A percentile compares a stretch with the other conserved stretches of the same genome.
phyloP scores from a whole-genome alignment of 768 basidiomycete genomes.

The Amanita rubescens region DNA sequence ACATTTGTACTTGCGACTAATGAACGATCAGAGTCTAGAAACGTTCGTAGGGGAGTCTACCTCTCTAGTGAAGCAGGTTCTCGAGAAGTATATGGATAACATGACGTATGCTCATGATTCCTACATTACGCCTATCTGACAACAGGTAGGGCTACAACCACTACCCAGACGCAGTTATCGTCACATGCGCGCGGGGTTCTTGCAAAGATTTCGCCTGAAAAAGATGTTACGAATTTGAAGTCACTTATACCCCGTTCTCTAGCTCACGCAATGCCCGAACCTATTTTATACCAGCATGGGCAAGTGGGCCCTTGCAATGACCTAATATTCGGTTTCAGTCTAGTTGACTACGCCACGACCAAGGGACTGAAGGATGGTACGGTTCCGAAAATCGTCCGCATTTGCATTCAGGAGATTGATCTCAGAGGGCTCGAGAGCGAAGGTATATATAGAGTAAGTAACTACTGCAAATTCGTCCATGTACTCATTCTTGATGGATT shows the following conservation, averaged over 20 bases:
- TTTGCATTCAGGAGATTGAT: slow-evolving; percentile 82
- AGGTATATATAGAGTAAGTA: slow-evolving; percentile 67
- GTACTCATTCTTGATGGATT: slow-evolving; percentile 12
- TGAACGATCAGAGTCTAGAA: slow-evolving; percentile 58
- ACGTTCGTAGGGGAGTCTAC: slow-evolving; percentile 71
- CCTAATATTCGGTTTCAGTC: slow-evolving; percentile 81
- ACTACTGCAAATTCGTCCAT: neutral
- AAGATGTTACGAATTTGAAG: slow-evolving; percentile 55
- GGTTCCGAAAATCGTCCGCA: slow-evolving; percentile 70
- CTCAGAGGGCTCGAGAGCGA: slow-evolving; percentile 68
- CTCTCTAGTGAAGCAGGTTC: slow-evolving; percentile 48
- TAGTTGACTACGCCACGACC: slow-evolving; percentile 85
- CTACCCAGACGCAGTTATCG: slow-evolving; percentile 70
- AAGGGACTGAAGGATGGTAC: slow-evolving; percentile 66
- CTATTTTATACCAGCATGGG: slow-evolving; percentile 68
- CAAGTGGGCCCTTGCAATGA: slow-evolving; percentile 82
- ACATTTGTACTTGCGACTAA: neutral
- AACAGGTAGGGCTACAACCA: slow-evolving; percentile 58
- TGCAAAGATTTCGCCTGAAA: slow-evolving; percentile 60
- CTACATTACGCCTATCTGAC: neutral
- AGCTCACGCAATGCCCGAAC: slow-evolving; percentile 59
- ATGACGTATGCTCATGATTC: slow-evolving; percentile 46
- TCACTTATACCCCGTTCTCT: slow-evolving; percentile 54
- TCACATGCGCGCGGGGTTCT: slow-evolving; percentile 55
- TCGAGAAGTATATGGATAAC: slow-evolving; percentile 75